A percentile compares a stretch with the other conserved stretches of the same genome.
phyloP scores from a whole-genome alignment of 73 alveolate genomes.

The Tetrahymena elliotti region DNA sequence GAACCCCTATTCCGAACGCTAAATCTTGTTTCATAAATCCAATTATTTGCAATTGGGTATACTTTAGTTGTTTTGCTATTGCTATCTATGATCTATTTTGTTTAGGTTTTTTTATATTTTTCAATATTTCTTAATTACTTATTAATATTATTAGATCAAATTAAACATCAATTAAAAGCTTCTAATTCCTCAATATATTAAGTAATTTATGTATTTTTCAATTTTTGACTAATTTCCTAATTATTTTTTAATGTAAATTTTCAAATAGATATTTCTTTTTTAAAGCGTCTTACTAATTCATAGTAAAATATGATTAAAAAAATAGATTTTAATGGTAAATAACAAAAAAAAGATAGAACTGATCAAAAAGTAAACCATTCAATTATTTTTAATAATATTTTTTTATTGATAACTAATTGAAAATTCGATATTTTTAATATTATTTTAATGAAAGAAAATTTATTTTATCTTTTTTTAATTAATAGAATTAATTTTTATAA shows the following conservation, averaged over 20 bases:
- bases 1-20: neutral
- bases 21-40: neutral
- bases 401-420: too few species aligned
- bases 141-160: neutral
- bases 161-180: too few species aligned
- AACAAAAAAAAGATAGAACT: neutral
- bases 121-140: neutral
- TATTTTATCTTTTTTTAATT: too few species aligned
- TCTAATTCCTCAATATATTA: neutral
- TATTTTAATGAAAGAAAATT: too few species aligned
- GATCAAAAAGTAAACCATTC: too few species aligned
- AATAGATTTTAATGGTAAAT: neutral
- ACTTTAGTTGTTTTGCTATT: neutral
- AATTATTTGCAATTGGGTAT: neutral
- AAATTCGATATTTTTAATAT: too few species aligned
- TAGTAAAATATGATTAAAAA: too few species aligned
- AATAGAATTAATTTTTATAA: too few species aligned
- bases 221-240: neutral
- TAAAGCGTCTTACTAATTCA: neutral
- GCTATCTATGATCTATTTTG: neutral
- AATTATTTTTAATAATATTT: too few species aligned
- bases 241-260: neutral
- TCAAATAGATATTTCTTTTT: neutral
- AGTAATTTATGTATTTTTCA: too few species aligned
- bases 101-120: too few species aligned